Conservation (phyloP, 1,139 yeast species). For the Protomyces gravidus region DNA sequence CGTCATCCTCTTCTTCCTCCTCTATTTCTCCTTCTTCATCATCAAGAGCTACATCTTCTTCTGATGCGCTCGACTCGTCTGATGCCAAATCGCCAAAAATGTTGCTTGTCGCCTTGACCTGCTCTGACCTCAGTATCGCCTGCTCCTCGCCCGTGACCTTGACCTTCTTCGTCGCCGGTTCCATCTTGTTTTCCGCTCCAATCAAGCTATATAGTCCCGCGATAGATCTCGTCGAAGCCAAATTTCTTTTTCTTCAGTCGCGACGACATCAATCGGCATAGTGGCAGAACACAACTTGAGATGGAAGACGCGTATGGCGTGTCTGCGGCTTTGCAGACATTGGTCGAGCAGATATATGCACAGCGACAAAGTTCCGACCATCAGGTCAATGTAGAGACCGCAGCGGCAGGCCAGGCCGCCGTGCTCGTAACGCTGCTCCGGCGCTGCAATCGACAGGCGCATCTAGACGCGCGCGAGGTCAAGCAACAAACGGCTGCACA, state of each 20-base stretch:
- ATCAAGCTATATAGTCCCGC: neutral
- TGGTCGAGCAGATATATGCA: neutral
- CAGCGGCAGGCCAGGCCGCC: neutral
- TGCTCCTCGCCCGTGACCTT: conserved; percentile 3
- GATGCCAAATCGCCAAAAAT: conserved; percentile 4
- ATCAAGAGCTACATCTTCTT: neutral
- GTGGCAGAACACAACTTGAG: too few relatives aligned
- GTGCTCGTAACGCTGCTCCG: neutral
- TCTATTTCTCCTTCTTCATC: conserved; percentile 5
- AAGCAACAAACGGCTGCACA: conserved; percentile 36
- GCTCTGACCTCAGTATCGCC: conserved; percentile 22
- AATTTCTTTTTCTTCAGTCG: neutral
- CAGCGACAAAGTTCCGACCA: neutral
- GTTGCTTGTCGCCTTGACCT: conserved; percentile 10
- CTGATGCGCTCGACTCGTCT: neutral
- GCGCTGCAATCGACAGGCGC: neutral
- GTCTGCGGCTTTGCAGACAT: neutral
- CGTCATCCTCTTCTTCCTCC: conserved; percentile 6
- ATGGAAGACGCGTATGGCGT: neutral
- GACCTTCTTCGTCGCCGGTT: conserved; percentile 6
- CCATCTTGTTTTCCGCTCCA: too few relatives aligned
- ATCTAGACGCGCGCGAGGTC: conserved; percentile 18
- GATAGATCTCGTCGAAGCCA: neutral
- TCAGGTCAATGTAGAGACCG: neutral
- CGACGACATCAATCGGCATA: neutral